Base-by-base conservation (phyloP, 805 yeast genomes). In the Candida andamanensis region DNA sequence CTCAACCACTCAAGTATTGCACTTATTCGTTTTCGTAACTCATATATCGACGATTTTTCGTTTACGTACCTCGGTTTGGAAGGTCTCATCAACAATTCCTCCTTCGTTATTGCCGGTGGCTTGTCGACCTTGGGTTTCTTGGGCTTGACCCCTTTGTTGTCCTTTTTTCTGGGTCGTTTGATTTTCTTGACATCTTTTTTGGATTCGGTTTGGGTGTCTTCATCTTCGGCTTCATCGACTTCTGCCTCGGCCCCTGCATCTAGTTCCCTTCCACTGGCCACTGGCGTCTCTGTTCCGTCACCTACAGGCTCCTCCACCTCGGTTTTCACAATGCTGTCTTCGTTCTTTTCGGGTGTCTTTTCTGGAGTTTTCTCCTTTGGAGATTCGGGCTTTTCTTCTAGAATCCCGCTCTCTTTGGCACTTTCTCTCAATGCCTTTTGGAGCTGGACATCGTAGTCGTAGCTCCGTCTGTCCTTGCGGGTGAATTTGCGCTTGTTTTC, bases 1-100 rank as follows among this genome's bases (percentile, higher is more conserved):
- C 89, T 85, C 16, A 90, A 73, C 69, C 89, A 92, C 58, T 92
- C 97, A 46, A 90, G 61, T 14, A 90, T 90, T 1, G 96, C 94
- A 2, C 85, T 81, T 2, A 87, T 83, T 37, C 98, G 72, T 49
- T 85, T 78, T 35, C 87, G 74, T 85, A 90, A 81, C 54, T 90
- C 98, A 45, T 74, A 72, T 39, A 89, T 56, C 3, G 87, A 74
- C 3, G 84, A 74, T 33, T 85, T 73, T 14, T 78, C 78, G 37
- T 80, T 80, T 5, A 95, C 97, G 26, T 78, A 64, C 35, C 95
- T 74, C 10, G 97, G 96, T 45, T 77, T 82, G 28, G 85, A 79
- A 2, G 90, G 83, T 52, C 80, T 84, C 40, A 72, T 76, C 25
- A 77, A 70, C 20, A 72, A 71, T 21, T 75, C 66, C 5, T 71